These are phyloP conservation scores for Echeveria elegans DNA, from an alignment of 164 flowering plant genomes.

Conservation along the genomic window DNA sequence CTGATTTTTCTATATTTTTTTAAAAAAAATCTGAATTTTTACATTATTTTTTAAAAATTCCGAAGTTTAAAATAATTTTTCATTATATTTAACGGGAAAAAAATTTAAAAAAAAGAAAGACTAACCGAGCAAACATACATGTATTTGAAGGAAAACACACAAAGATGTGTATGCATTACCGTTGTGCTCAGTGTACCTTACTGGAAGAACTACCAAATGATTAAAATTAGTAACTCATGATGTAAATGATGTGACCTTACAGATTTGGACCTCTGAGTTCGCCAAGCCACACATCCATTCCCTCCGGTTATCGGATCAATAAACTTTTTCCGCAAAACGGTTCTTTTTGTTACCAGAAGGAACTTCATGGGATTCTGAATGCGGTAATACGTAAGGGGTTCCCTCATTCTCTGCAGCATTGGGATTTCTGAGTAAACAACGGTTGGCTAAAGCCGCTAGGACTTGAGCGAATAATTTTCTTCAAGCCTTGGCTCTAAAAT, in stretches of 20 bases:
- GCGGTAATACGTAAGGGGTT: constrained; percentile 24
- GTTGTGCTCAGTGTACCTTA: too few relatives aligned
- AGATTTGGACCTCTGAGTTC: constrained; percentile 25
- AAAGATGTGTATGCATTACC: too few relatives aligned
- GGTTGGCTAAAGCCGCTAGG: not conserved
- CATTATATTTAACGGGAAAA: too few relatives aligned
- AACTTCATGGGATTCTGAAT: constrained; percentile 11
- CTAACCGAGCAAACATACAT: too few relatives aligned
- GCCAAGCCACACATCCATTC: constrained; percentile 21
- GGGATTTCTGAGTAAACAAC: not conserved
- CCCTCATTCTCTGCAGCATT: constrained; percentile 12
- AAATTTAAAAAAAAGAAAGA: too few relatives aligned
- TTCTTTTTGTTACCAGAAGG: constrained; percentile 14
- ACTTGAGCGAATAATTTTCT: not conserved
- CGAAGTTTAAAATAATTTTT: too few relatives aligned
- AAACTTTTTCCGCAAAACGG: constrained; percentile 22
- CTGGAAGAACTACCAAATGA: too few relatives aligned
- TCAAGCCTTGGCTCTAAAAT: constrained; percentile 3
- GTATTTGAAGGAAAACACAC: too few relatives aligned
- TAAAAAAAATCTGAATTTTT: too few relatives aligned
- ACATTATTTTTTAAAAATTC: too few relatives aligned
- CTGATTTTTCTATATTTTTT: too few relatives aligned
- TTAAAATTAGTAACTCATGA: too few relatives aligned
- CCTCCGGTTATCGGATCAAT: constrained; percentile 28
- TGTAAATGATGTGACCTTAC: not conserved